A percentile compares a stretch with the other conserved stretches of the same genome.
Evolutionary conservation across 2,329 filamentous ascomycete species (phyloP).

Genomic region (Eutypa lata): DNA sequence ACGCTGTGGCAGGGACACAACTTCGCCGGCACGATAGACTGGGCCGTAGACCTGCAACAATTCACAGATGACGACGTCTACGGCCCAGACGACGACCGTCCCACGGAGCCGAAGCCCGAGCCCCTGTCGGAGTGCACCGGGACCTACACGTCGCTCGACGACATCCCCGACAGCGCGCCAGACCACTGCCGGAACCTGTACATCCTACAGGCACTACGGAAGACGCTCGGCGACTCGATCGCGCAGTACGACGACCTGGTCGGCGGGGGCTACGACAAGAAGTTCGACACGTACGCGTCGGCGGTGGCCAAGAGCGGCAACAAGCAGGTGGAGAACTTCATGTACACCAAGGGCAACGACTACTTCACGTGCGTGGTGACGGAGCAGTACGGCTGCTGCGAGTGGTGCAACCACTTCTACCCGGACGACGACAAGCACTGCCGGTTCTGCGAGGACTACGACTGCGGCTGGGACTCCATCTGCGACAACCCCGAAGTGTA

Average conservation of each 20-base stretch:
- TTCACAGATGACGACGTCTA: conserved; percentile 6
- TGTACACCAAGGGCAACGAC: conserved; percentile 13
- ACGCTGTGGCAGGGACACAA: conserved; percentile 19
- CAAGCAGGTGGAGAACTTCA: conserved; percentile 12
- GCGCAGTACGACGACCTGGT: conserved; percentile 15
- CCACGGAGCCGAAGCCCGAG: background rate
- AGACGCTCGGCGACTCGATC: conserved; percentile 5
- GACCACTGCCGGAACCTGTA: conserved; percentile 9
- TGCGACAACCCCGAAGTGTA: background rate
- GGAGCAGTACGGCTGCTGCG: conserved; percentile 5
- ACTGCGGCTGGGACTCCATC: background rate
- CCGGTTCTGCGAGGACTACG: conserved; percentile 1
- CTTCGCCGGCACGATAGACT: conserved; percentile 31
- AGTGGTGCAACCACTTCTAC: background rate
- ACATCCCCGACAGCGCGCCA: background rate
- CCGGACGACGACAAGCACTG: background rate
- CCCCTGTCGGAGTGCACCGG: conserved; percentile 1
- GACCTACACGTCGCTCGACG: background rate
- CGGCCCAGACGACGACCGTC: background rate
- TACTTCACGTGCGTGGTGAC: conserved; percentile 14
- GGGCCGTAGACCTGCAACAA: conserved; percentile 32
- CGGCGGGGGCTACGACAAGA: conserved; percentile 18
- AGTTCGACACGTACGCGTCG: conserved; percentile 18
- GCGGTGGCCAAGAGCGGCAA: conserved; percentile 6
- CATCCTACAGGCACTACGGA: conserved; percentile 5